Evolutionary conservation across 768 basidiomycete genomes (phyloP).

Genomic region (Tulasnella sp.): DNA sequence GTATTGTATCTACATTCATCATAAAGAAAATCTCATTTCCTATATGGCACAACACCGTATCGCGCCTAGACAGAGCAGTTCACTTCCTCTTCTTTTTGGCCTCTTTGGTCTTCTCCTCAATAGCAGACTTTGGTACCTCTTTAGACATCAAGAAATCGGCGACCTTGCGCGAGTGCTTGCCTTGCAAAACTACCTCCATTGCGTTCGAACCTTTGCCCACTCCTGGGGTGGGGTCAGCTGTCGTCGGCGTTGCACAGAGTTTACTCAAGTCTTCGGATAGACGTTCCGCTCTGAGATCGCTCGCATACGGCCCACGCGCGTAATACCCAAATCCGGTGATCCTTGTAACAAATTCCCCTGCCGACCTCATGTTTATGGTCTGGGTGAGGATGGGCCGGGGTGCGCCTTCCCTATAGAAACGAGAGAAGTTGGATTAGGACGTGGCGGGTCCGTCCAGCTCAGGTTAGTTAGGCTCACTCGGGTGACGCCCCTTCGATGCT

Average conservation of each 20-base stretch:
- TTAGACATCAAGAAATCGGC: slow-evolving; percentile 52
- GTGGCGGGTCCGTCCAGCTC: slow-evolving; percentile 20
- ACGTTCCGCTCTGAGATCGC: slow-evolving; percentile 45
- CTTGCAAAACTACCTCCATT: slow-evolving; percentile 73
- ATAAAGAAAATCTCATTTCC: too few relatives aligned
- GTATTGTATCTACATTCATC: too few relatives aligned
- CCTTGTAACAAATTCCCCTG: slow-evolving; percentile 63
- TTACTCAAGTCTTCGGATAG: slow-evolving; percentile 72
- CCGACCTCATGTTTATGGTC: slow-evolving; percentile 66
- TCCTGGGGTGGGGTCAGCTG: slow-evolving; percentile 51
- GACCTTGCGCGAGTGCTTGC: slow-evolving; percentile 62
- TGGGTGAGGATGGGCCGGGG: slow-evolving; percentile 58
- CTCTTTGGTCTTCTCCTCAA: slow-evolving; percentile 40
- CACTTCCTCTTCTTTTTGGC: slow-evolving; percentile 22
- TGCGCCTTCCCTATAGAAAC: slow-evolving; percentile 54
- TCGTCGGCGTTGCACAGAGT: slow-evolving; percentile 68
- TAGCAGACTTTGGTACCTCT: slow-evolving; percentile 78
- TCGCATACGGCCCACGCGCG: slow-evolving; percentile 22
- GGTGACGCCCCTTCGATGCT: slow-evolving; percentile 9
- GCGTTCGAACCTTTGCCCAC: slow-evolving; percentile 45
- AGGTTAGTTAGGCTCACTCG: background rate
- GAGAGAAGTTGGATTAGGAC: slow-evolving; percentile 20
- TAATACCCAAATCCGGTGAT: slow-evolving; percentile 76
- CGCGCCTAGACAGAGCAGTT: too few relatives aligned
- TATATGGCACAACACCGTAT: too few relatives aligned